A percentile compares a stretch with the other conserved stretches of the same genome.
phyloP scores from a whole-genome alignment of 805 yeast species.

The Alloascoidea africana region DNA sequence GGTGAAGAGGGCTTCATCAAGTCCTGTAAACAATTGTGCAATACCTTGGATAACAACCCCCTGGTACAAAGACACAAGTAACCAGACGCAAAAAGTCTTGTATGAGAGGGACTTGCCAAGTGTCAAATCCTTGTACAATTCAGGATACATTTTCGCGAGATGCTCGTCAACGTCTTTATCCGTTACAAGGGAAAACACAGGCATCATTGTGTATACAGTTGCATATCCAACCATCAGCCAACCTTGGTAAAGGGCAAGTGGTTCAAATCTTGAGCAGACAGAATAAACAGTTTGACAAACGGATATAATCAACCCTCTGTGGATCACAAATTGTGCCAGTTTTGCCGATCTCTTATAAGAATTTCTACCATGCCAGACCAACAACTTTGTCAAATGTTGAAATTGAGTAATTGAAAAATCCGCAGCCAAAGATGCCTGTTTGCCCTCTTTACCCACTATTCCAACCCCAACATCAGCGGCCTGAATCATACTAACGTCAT shows the following conservation, averaged over 20 bases:
- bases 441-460: conserved; percentile 96
- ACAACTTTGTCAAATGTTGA: conserved; percentile 69
- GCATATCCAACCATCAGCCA: conserved; percentile 98
- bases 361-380: conserved; percentile 97
- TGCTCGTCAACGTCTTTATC: conserved; percentile 87
- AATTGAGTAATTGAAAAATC: conserved; percentile 92
- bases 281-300: conserved; percentile 93
- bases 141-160: conserved; percentile 84
- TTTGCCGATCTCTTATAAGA: conserved; percentile 93
- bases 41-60: conserved; percentile 76
- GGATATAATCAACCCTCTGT: conserved; percentile 85
- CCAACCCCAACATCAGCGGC: conserved; percentile 99
- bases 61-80: conserved; percentile 76
- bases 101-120: conserved; percentile 78
- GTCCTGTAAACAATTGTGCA: conserved; percentile 62
- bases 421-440: conserved; percentile 93
- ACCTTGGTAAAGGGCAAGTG: conserved; percentile 88
- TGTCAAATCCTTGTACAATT: conserved; percentile 82
- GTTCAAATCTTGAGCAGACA: conserved; percentile 76
- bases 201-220: conserved; percentile 94
- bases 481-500: conserved; percentile 97
- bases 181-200: conserved; percentile 83
- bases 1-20: conserved; percentile 35
- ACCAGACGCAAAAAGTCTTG: conserved; percentile 85
- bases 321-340: conserved; percentile 89